phyloP scores from a whole-genome alignment of 176 grass and related monocot species.

The Hordeum marinum region DNA sequence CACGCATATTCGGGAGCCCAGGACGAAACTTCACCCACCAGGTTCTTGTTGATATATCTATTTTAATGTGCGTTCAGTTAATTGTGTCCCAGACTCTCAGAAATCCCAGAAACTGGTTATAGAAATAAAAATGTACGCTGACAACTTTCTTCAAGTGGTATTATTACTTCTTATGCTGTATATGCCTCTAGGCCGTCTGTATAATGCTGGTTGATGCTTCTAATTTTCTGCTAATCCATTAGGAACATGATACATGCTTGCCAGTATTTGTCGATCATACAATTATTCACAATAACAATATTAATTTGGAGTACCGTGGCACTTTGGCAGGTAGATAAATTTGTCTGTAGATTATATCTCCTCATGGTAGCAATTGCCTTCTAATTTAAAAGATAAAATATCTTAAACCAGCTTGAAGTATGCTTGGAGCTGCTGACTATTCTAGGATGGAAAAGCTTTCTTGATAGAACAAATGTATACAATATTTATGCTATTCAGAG shows the following conservation, averaged over 20 bases:
- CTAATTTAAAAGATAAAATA: background rate
- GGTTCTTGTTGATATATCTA: constrained; percentile 40
- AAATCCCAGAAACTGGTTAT: background rate
- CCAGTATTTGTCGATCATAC: background rate
- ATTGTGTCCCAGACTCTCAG: background rate
- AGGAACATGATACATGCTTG: background rate
- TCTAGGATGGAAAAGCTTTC: constrained; percentile 10
- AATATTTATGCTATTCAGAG: constrained; percentile 2
- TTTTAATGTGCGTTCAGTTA: background rate
- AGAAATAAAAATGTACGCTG: constrained; percentile 1
- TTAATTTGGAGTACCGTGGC: background rate
- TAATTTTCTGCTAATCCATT: constrained; percentile 1
- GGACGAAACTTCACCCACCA: constrained; percentile 94
- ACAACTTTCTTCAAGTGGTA: background rate
- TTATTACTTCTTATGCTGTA: constrained; percentile 5
- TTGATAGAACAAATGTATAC: background rate
- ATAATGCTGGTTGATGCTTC: background rate
- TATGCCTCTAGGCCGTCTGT: background rate
- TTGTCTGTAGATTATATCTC: background rate
- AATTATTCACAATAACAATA: background rate
- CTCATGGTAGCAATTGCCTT: background rate
- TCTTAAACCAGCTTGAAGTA: constrained; percentile 7
- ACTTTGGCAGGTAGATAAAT: background rate
- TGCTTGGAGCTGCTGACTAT: constrained; percentile 3
- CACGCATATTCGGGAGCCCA: constrained; percentile 91